Conservation (phyloP, 1,139 yeast genomes). For the Hansenula anomala region DNA sequence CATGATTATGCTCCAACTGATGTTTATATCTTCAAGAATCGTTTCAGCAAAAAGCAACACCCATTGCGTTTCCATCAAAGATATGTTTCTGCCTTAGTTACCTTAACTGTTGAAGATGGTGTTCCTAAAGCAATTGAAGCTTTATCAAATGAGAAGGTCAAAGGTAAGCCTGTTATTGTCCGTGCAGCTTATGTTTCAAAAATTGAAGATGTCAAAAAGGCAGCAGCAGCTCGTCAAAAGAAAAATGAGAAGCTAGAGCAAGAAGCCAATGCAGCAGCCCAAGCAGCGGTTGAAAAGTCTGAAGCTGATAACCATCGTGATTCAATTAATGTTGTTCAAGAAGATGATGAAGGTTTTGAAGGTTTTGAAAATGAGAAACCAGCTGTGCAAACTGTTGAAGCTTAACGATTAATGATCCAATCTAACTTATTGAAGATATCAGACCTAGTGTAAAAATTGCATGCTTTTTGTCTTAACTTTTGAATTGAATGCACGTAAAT, state of each 20-base stretch:
- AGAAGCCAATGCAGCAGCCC: constrained; percentile 9
- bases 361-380: not conserved
- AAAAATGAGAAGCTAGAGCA: constrained; percentile 9
- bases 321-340: constrained; percentile 3
- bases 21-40: constrained; percentile 40
- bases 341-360: constrained; percentile 1
- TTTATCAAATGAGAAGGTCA: constrained; percentile 32
- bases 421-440: no score
- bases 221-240: constrained; percentile 24
- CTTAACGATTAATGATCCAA: no score
- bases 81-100: constrained; percentile 49
- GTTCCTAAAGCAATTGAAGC: constrained; percentile 40
- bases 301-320: not conserved
- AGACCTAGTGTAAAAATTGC: no score
- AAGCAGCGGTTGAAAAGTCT: constrained; percentile 1
- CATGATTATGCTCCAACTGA: constrained; percentile 42
- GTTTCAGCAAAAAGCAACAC: constrained; percentile 14
- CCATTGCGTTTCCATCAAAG: constrained; percentile 26
- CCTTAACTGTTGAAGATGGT: constrained; percentile 38
- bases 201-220: constrained; percentile 36
- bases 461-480: no score
- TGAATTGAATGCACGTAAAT: no score
- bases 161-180: constrained; percentile 32
- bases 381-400: not conserved
- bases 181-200: constrained; percentile 38